Evolutionary conservation across 208 protist genomes (phyloP).

Genomic region (Eutreptiella sp.): DNA sequence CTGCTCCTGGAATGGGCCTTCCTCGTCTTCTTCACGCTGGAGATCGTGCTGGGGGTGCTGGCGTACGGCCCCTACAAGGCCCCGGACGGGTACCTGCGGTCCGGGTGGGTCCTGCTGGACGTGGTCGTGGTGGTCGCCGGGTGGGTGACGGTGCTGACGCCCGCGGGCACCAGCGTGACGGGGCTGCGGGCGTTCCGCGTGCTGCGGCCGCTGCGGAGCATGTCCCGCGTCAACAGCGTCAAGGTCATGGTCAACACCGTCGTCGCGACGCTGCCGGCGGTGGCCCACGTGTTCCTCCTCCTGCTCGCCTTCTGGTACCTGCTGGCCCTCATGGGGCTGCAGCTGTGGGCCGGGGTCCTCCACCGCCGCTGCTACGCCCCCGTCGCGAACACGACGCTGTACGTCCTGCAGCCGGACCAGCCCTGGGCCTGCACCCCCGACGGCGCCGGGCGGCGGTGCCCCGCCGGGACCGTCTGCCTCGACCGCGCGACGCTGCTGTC

Average conservation of each 20-base stretch:
- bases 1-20: neutral
- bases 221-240: neutral
- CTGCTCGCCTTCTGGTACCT: constrained; percentile 1
- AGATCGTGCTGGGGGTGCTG: constrained; percentile 4
- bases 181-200: constrained; percentile 25
- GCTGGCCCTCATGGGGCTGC: constrained; percentile 19
- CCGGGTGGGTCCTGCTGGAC: constrained; percentile 16
- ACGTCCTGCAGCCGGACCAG: too few species aligned
- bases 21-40: constrained; percentile 1
- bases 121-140: neutral
- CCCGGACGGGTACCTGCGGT: constrained; percentile 6
- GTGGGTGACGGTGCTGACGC: neutral
- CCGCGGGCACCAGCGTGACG: neutral
- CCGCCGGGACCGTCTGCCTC: too few species aligned
- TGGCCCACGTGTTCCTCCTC: constrained; percentile 6
- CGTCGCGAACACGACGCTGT: too few species aligned
- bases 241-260: constrained; percentile 11
- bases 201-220: constrained; percentile 13
- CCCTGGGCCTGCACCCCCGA: too few species aligned
- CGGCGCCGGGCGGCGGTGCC: too few species aligned
- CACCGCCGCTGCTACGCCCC: constrained; percentile 14
- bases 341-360: constrained; percentile 16
- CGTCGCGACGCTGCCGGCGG: neutral
- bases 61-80: neutral
- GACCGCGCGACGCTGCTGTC: too few species aligned